Percentiles rank a stretch among this genome's conserved stretches.
These are phyloP conservation scores for Acanthamoeba healyi DNA, from an alignment of 208 protist genomes.

Conservation along the genomic window DNA sequence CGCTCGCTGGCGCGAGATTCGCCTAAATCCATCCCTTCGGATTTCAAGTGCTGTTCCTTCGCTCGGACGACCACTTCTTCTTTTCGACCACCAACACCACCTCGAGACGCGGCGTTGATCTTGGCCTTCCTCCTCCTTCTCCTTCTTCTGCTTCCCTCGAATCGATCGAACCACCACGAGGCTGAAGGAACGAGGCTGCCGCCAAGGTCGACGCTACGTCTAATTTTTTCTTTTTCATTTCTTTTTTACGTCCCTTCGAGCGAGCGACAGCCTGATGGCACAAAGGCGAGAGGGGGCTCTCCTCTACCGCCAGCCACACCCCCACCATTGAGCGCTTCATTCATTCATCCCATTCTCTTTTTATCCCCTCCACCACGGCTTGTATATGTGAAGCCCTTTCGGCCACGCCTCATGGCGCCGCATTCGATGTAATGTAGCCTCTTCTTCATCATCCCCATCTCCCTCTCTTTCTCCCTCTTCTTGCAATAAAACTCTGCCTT, in stretches of 20 bases:
- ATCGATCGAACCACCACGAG: not conserved
- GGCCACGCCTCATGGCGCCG: not conserved
- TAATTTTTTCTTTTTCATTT: not conserved
- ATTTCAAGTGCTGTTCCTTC: not conserved
- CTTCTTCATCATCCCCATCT: not conserved
- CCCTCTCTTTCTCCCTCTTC: not conserved
- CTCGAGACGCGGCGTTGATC: not conserved
- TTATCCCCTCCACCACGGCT: not conserved
- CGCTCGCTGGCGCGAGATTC: conserved; percentile 44
- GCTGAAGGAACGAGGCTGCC: no score
- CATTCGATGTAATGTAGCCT: conserved; percentile 61
- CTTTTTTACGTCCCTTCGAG: not conserved
- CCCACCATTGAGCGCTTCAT: not conserved
- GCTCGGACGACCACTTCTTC: not conserved
- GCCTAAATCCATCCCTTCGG: not conserved
- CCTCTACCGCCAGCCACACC: not conserved
- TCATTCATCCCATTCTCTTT: not conserved
- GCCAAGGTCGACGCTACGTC: not conserved
- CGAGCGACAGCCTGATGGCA: not conserved
- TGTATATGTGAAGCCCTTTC: conserved; percentile 36
- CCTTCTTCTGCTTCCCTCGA: not conserved
- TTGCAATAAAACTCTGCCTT: not conserved
- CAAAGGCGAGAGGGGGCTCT: not conserved
- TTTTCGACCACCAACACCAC: not conserved
- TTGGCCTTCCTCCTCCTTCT: not conserved